A percentile compares a stretch with the other conserved stretches of the same genome.
Conservation (phyloP, 129 eudicot genomes). For the Kitagawia praeruptora region DNA sequence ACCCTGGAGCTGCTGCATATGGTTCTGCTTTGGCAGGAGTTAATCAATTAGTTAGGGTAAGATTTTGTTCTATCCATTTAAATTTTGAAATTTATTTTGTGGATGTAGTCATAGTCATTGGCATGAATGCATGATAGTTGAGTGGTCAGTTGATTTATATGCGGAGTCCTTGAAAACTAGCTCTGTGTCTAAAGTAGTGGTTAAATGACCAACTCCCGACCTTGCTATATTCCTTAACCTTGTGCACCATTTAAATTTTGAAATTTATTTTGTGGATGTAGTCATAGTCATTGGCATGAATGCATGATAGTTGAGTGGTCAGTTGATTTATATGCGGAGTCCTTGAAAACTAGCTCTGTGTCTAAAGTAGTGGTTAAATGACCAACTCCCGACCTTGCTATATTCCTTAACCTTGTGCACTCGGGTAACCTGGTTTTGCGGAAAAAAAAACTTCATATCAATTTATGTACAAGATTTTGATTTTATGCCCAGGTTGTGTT, state of each 20-base stretch:
- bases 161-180: background rate
- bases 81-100: background rate
- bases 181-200: background rate
- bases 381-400: background rate
- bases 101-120: background rate
- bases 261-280: background rate
- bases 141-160: background rate
- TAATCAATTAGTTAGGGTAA: constrained; percentile 82
- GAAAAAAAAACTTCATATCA: background rate
- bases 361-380: background rate
- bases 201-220: background rate
- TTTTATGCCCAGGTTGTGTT: background rate
- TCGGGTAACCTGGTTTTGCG: background rate
- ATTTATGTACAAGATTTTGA: background rate
- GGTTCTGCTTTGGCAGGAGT: constrained; percentile 83
- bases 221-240: background rate
- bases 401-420: background rate
- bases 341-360: background rate
- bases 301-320: background rate
- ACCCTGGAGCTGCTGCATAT: constrained; percentile 86
- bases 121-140: background rate
- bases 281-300: background rate
- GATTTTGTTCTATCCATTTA: background rate
- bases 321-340: background rate
- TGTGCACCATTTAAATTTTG: background rate